These are phyloP conservation scores for Boletus edulis DNA, from an alignment of 768 basidiomycete species.

Conservation along the genomic window DNA sequence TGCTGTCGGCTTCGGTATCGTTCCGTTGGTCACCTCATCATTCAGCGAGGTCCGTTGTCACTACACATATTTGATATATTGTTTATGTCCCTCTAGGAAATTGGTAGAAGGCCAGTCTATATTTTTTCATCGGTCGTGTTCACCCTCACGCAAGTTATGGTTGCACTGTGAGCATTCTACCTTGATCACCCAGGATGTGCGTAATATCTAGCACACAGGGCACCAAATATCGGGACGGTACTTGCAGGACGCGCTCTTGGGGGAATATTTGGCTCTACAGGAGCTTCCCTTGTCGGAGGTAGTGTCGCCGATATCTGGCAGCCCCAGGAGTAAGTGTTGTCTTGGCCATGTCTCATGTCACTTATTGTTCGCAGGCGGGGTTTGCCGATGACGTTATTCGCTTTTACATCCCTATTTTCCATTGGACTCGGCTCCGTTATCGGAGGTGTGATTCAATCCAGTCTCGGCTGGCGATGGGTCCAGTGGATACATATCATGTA, in stretches of 20 bases:
- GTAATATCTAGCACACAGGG: slow-evolving; percentile 17
- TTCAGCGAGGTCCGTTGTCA: slow-evolving; percentile 49
- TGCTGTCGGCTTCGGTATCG: slow-evolving; percentile 55
- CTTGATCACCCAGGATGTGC: not conserved
- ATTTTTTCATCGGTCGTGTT: slow-evolving; percentile 50
- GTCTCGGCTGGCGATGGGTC: slow-evolving; percentile 77
- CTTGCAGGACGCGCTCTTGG: slow-evolving; percentile 57
- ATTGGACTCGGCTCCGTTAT: slow-evolving; percentile 62
- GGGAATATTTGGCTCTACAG: slow-evolving; percentile 63
- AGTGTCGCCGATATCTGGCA: slow-evolving; percentile 71
- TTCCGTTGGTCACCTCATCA: slow-evolving; percentile 61
- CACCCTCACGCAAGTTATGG: slow-evolving; percentile 47
- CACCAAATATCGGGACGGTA: slow-evolving; percentile 51
- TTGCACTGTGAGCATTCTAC: slow-evolving; percentile 24
- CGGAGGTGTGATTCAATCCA: slow-evolving; percentile 64
- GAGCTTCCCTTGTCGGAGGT: slow-evolving; percentile 65
- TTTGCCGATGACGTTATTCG: slow-evolving; percentile 71
- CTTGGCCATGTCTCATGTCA: not conserved
- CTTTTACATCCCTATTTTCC: slow-evolving; percentile 52
- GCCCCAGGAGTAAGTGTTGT: slow-evolving; percentile 48
- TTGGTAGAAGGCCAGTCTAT: slow-evolving; percentile 63
- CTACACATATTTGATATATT: not conserved
- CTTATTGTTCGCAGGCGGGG: slow-evolving; percentile 50
- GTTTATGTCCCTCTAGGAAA: slow-evolving; percentile 41
- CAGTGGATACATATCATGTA: slow-evolving; percentile 75